Conservation (phyloP, 2,329 filamentous ascomycete genomes). For the Penicillium sp. region DNA sequence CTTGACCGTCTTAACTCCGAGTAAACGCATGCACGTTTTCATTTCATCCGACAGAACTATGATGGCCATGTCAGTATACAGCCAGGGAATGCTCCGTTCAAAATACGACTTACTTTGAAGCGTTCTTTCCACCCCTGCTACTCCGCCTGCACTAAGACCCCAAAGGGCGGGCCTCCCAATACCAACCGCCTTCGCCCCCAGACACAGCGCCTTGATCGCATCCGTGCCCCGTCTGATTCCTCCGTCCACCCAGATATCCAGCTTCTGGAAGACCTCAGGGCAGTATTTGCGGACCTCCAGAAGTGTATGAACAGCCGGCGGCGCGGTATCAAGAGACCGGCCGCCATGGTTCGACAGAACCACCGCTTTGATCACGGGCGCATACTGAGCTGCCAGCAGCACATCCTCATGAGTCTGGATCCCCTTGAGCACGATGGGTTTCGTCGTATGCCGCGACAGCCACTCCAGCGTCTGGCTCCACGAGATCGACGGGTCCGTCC, state of each 20-base stretch:
- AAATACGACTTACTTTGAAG: no score
- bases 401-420: slow-evolving; percentile 94
- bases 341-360: slow-evolving; percentile 93
- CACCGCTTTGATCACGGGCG: slow-evolving; percentile 73
- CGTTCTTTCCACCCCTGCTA: no score
- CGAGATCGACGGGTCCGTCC: slow-evolving; percentile 80
- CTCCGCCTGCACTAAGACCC: no score
- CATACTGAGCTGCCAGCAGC: slow-evolving; percentile 69
- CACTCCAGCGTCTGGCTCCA: slow-evolving; percentile 82
- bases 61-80: no score
- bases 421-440: slow-evolving; percentile 90
- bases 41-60: slow-evolving; percentile 11
- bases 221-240: slow-evolving; percentile 81
- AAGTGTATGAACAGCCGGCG: slow-evolving; percentile 61
- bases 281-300: not conserved
- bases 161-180: slow-evolving; percentile 70
- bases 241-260: slow-evolving; percentile 82
- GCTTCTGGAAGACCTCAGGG: slow-evolving; percentile 33
- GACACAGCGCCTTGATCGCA: slow-evolving; percentile 77
- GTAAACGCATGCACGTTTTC: slow-evolving; percentile 12
- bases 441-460: slow-evolving; percentile 73
- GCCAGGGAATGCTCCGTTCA: no score
- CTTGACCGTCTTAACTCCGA: slow-evolving; percentile 4
- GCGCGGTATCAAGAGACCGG: slow-evolving; percentile 76
- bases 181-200: slow-evolving; percentile 81